Base-by-base conservation (phyloP, 331 rosid genomes). In the Acacia concinna region DNA sequence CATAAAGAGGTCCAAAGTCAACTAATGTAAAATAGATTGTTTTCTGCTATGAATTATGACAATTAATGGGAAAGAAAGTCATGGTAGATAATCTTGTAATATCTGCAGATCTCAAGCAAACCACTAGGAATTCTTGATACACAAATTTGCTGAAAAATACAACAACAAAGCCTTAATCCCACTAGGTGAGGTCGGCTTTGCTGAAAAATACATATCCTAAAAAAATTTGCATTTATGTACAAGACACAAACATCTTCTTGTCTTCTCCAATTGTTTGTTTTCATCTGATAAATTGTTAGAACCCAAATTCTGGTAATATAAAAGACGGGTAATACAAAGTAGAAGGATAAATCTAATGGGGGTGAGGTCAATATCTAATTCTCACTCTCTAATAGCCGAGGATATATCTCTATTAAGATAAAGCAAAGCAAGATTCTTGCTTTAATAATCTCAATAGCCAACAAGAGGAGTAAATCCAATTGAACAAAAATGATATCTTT, bases 1-100 rank as follows among this genome's bases (percentile, higher is more conserved):
- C 75, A 63, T 28, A 62, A 71, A 27, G 35, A 25, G 66, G 57
- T 44, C 81, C 64, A 56, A 85, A 85, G 49, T 46, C 38, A 68
- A 71, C 37, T 73, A 34, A 17, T 60, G 54, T 49, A 68, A 67
- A 76, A 59, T 11, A 28, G 47, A 64, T 34, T 20, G 44, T 35
- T 44, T 75, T 66, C 41, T 41, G 57, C n/a, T 68, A 40, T 21
- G 74, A 38, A 67, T 37, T 37, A 74, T 27, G 41, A 69, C 63
- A 78, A 31, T 60, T 63, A n/a, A 66, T 63, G 79, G 56, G 13
- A 49, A 34, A 68, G 15, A 63, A 60, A 78, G 76, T 25, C 56
- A 82, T 23, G 0, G 37, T 69, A 74, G 52, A 11, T 64, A 65
- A 62, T 5, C 75, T 75, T 81, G 73, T 63, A 78, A 56, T 28